phyloP scores from a whole-genome alignment of 2,329 filamentous ascomycete species.

The Hymenotorrendiella dingleyae region DNA sequence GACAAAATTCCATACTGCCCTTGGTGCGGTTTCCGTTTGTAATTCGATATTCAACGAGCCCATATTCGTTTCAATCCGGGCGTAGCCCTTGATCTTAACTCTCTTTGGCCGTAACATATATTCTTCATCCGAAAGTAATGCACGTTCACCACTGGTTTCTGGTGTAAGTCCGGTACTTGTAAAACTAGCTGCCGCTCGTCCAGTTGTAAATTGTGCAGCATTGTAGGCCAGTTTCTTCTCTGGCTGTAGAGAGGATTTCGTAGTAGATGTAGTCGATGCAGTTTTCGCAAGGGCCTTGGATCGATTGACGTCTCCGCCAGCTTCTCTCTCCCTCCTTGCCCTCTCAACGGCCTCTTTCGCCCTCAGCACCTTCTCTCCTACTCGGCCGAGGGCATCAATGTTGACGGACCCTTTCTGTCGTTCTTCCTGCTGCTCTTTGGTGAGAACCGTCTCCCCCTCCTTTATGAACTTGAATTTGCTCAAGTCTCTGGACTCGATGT shows the following conservation, averaged over 20 bases:
- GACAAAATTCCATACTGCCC: constrained; percentile 96
- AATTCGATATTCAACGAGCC: constrained; percentile 86
- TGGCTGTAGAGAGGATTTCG: constrained; percentile 41
- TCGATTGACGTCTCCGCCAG: constrained; percentile 52
- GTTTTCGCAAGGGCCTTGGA: constrained; percentile 36
- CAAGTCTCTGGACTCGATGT: constrained; percentile 73
- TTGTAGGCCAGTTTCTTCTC: constrained; percentile 68
- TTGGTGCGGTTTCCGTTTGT: constrained; percentile 83
- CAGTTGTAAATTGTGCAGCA: constrained; percentile 84
- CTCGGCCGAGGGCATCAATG: constrained; percentile 68
- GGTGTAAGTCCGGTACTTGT: constrained; percentile 92
- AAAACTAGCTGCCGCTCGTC: constrained; percentile 85
- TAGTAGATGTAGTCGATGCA: constrained; percentile 27
- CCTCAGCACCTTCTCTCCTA: constrained; percentile 75
- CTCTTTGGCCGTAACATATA: constrained; percentile 91
- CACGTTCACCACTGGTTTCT: constrained; percentile 81
- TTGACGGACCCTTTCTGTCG: constrained; percentile 68
- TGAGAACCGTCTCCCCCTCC: constrained; percentile 67
- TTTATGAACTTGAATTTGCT: constrained; percentile 84
- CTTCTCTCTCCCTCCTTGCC: constrained; percentile 68
- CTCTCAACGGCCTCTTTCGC: constrained; percentile 93
- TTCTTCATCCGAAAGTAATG: constrained; percentile 85
- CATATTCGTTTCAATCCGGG: constrained; percentile 77
- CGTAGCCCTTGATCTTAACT: constrained; percentile 87
- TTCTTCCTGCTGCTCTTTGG: constrained; percentile 65